Conservation (phyloP, 1,284 basidiomycete species). For the Boletus smithii region DNA sequence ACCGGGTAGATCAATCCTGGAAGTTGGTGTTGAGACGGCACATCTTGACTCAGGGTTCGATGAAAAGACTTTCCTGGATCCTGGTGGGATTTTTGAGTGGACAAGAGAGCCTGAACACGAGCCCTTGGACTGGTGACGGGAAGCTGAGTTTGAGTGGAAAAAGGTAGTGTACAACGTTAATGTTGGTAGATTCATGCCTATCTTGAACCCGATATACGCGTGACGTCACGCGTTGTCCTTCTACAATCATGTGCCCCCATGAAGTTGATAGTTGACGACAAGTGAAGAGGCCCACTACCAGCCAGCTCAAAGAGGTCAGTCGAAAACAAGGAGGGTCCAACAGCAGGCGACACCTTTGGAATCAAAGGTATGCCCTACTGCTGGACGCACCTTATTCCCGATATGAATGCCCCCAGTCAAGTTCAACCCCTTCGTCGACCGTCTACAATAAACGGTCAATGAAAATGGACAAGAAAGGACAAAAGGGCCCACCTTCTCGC, state of each 20-base stretch:
- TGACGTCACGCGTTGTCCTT: too few species aligned
- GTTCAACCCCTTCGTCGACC: too few species aligned
- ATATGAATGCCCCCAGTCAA: not conserved
- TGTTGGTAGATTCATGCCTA: not conserved
- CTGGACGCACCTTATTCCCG: slow-evolving; percentile 28
- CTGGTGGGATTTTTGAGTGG: slow-evolving; percentile 10
- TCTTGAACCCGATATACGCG: not conserved
- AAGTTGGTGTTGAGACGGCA: slow-evolving; percentile 11
- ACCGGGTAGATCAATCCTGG: slow-evolving; percentile 14
- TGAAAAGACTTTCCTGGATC: slow-evolving; percentile 10
- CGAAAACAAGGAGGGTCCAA: slow-evolving; percentile 21
- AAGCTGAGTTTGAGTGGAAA: not conserved
- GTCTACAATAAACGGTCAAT: too few species aligned
- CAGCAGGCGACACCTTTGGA: slow-evolving; percentile 15
- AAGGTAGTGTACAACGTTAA: too few species aligned
- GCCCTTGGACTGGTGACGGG: slow-evolving; percentile 12
- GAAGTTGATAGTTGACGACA: too few species aligned
- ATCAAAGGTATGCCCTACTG: slow-evolving; percentile 14
- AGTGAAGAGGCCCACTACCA: not conserved
- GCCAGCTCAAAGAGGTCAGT: too few species aligned
- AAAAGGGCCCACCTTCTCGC: too few species aligned
- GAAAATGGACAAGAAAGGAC: too few species aligned
- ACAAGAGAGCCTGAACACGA: slow-evolving; percentile 2
- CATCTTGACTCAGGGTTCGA: slow-evolving; percentile 20
- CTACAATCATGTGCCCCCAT: too few species aligned